Conservation (phyloP, 2,329 filamentous ascomycete genomes). For the Helotiales sp. region DNA sequence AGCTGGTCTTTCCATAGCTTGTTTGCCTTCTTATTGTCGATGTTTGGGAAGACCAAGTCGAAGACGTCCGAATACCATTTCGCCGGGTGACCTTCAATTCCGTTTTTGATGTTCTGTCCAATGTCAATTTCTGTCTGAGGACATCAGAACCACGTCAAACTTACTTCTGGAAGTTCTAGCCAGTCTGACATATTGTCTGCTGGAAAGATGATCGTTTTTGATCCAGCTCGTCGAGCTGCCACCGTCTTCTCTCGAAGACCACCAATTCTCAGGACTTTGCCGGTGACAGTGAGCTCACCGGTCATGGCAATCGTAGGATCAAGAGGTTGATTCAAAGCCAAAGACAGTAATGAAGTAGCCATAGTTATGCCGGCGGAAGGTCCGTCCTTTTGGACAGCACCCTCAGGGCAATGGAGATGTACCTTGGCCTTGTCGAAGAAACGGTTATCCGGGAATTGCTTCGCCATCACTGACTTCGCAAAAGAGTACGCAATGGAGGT, state of each 20-base stretch:
- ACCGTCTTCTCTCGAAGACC: conserved; percentile 97
- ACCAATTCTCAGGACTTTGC: conserved; percentile 94
- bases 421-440: conserved; percentile 97
- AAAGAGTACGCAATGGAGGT: conserved; percentile 95
- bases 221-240: conserved; percentile 88
- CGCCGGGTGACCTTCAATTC: conserved; percentile 88
- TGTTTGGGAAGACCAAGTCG: conserved; percentile 81
- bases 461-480: conserved; percentile 85
- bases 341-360: conserved; percentile 87
- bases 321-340: conserved; percentile 79
- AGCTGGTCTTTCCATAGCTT: conserved; percentile 55
- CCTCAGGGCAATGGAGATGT: conserved; percentile 95
- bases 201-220: conserved; percentile 92
- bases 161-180: conserved; percentile 93
- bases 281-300: conserved; percentile 93
- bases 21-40: conserved; percentile 77
- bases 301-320: conserved; percentile 96
- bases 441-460: conserved; percentile 83
- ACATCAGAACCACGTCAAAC: conserved; percentile 45
- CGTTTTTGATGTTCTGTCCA: conserved; percentile 92
- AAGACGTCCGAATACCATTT: conserved; percentile 96
- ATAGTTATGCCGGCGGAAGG: conserved; percentile 96
- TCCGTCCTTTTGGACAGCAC: conserved; percentile 93
- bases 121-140: conserved; percentile 28
- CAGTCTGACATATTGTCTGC: conserved; percentile 96